Evolutionary conservation across 2,329 filamentous ascomycete species (phyloP).

Genomic region (Teratosphaeriaceae sp.): DNA sequence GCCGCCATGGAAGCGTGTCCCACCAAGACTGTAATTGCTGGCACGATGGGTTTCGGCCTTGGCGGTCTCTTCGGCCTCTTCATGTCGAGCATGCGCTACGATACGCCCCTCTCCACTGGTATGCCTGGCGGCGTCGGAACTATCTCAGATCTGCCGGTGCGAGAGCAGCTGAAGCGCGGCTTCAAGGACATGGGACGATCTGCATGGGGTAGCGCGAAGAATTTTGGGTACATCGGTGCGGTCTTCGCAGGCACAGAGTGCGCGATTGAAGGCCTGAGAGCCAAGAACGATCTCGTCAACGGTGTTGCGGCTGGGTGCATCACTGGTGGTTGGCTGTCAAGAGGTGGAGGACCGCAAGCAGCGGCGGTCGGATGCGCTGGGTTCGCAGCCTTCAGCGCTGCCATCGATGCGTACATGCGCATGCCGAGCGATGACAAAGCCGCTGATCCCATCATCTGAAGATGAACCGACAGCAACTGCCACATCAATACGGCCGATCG

Average conservation of each 20-base stretch:
- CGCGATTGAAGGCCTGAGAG: constrained; percentile 84
- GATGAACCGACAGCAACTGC: background rate
- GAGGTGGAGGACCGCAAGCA: constrained; percentile 83
- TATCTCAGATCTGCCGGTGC: constrained; percentile 63
- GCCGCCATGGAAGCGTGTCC: constrained; percentile 85
- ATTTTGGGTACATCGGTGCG: constrained; percentile 89
- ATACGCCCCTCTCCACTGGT: constrained; percentile 68
- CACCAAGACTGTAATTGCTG: constrained; percentile 81
- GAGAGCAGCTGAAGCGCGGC: constrained; percentile 74
- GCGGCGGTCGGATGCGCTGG: constrained; percentile 81
- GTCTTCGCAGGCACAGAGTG: constrained; percentile 93
- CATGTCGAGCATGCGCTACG: constrained; percentile 99
- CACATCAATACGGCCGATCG: too few relatives aligned
- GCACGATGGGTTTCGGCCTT: constrained; percentile 88
- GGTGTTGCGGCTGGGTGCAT: constrained; percentile 82
- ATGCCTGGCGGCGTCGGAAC: constrained; percentile 41
- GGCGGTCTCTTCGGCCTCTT: constrained; percentile 94
- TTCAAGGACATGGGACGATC: constrained; percentile 92
- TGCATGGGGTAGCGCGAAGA: constrained; percentile 78
- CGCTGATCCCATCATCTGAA: constrained; percentile 30
- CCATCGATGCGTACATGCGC: constrained; percentile 88
- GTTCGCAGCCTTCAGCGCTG: constrained; percentile 87
- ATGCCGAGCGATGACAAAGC: constrained; percentile 48
- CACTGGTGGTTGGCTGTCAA: constrained; percentile 81
- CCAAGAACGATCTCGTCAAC: constrained; percentile 90